These are phyloP conservation scores for Solanum dulcamara DNA, from an alignment of 257 asterid species.

Conservation along the genomic window DNA sequence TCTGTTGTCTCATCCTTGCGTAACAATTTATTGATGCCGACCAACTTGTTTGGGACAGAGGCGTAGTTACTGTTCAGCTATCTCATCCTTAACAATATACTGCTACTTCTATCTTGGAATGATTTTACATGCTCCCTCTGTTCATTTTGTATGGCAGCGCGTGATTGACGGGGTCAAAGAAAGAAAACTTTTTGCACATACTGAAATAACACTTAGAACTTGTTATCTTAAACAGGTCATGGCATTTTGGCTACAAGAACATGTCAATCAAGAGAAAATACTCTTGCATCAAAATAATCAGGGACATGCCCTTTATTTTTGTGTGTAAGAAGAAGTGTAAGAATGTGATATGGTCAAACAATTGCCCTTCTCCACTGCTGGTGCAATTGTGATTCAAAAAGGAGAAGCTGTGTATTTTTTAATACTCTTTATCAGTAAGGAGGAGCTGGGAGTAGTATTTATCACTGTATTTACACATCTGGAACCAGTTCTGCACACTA, in stretches of 20 bases:
- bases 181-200: neutral
- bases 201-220: neutral
- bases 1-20: neutral
- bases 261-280: neutral
- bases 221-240: neutral
- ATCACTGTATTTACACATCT: neutral
- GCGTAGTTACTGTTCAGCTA: neutral
- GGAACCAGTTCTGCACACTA: neutral
- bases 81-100: neutral
- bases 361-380: neutral
- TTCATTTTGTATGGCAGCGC: neutral
- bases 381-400: neutral
- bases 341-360: neutral
- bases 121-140: neutral
- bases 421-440: neutral
- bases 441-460: neutral
- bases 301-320: neutral
- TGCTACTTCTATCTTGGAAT: neutral
- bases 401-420: neutral
- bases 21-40: neutral
- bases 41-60: neutral
- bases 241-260: neutral
- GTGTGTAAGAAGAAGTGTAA: neutral
- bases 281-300: neutral
- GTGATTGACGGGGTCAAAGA: neutral